phyloP scores from a whole-genome alignment of 2,329 filamentous ascomycete species.

The Cucurbitaria berberidis region DNA sequence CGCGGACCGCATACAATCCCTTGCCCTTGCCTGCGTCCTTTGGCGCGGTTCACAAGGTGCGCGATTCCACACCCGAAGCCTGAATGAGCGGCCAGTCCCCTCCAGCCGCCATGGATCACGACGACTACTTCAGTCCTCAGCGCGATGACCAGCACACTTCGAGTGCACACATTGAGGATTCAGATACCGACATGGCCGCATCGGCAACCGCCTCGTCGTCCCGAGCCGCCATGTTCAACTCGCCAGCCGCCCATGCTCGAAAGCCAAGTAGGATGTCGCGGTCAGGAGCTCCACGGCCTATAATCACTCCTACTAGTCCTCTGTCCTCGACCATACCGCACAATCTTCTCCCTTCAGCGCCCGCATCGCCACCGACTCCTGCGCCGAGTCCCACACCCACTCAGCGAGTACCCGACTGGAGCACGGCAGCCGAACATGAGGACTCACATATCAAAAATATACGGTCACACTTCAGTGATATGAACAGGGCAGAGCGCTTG shows the following conservation, averaged over 20 bases:
- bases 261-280: conserved; percentile 51
- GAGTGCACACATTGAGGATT: conserved; percentile 34
- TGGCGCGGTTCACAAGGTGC: conserved; percentile 7
- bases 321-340: conserved; percentile 59
- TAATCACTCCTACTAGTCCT: conserved; percentile 60
- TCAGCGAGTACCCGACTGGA: conserved; percentile 73
- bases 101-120: conserved; percentile 38
- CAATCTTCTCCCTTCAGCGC: conserved; percentile 68
- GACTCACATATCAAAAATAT: conserved; percentile 82
- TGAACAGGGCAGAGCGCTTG: conserved; percentile 77
- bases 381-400: conserved; percentile 70
- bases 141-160: conserved; percentile 27
- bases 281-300: conserved; percentile 51
- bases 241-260: conserved; percentile 43
- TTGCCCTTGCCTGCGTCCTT: conserved; percentile 1
- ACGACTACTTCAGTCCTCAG: conserved; percentile 40
- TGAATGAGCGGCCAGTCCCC: conserved; percentile 14
- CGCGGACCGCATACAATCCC: not conserved
- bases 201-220: conserved; percentile 43
- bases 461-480: conserved; percentile 78
- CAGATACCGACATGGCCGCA: conserved; percentile 46
- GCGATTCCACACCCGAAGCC: conserved; percentile 11
- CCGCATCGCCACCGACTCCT: conserved; percentile 70
- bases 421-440: conserved; percentile 77
- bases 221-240: conserved; percentile 43